Conservation (phyloP, 2,329 filamentous ascomycete species). For the Cadophora luteo-olivacea region DNA sequence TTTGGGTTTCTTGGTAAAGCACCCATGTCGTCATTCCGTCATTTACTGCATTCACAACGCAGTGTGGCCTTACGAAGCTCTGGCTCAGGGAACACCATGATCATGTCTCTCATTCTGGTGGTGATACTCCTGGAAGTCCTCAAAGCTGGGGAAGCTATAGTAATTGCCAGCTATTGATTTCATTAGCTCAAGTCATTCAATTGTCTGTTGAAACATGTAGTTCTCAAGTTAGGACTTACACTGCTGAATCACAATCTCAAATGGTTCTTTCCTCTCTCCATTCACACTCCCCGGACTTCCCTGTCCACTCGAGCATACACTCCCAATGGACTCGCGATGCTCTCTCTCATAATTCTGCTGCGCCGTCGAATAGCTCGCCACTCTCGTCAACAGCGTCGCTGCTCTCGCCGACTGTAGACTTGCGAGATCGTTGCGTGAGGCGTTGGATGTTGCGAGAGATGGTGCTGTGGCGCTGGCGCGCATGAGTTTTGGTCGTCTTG, state of each 20-base stretch:
- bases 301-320: slow-evolving; percentile 35
- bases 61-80: not conserved
- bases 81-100: slow-evolving; percentile 31
- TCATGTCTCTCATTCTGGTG: slow-evolving; percentile 44
- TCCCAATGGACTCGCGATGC: slow-evolving; percentile 31
- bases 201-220: not conserved
- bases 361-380: slow-evolving; percentile 57
- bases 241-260: slow-evolving; percentile 34
- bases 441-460: slow-evolving; percentile 62
- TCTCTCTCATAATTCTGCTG: slow-evolving; percentile 41
- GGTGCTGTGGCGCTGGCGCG: slow-evolving; percentile 63
- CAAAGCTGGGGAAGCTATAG: slow-evolving; percentile 77
- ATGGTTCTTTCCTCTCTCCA: slow-evolving; percentile 36
- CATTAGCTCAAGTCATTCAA: not conserved
- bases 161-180: slow-evolving; percentile 57
- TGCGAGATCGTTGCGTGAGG: slow-evolving; percentile 57
- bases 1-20: slow-evolving; percentile 8
- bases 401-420: slow-evolving; percentile 57
- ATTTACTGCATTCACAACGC: not conserved
- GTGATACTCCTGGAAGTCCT: slow-evolving; percentile 65
- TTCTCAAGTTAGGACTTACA: slow-evolving; percentile 31
- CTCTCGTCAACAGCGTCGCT: slow-evolving; percentile 60
- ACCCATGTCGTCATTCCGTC: slow-evolving; percentile 9
- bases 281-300: slow-evolving; percentile 25
- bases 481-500: slow-evolving; percentile 59